A percentile compares a stretch with the other conserved stretches of the same genome.
Conservation (phyloP, 306 rosid genomes). For the Cicer arietinum region DNA sequence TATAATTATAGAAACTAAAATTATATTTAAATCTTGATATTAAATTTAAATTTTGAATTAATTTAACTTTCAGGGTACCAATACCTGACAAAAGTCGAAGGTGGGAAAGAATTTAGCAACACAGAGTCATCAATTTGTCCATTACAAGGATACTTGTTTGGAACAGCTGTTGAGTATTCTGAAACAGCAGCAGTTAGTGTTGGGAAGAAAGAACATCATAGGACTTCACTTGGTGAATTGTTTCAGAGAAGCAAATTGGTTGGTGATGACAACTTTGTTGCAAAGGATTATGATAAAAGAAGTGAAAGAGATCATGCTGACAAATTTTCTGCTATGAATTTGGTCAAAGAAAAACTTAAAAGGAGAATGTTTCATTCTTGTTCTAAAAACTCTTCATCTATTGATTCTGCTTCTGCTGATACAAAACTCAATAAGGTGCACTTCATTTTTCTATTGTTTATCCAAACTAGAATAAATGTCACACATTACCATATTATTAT, state of each 20-base stretch:
- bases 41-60: too few relatives aligned
- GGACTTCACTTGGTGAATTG: slow-evolving; percentile 88
- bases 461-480: neutral
- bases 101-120: too few relatives aligned
- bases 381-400: slow-evolving; percentile 55
- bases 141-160: slow-evolving; percentile 82
- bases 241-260: slow-evolving; percentile 76
- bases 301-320: neutral
- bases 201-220: slow-evolving; percentile 74
- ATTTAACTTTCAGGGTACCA: too few relatives aligned
- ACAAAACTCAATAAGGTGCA: slow-evolving; percentile 86
- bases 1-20: too few relatives aligned
- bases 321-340: slow-evolving; percentile 1
- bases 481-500: neutral
- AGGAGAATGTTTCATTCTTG: slow-evolving; percentile 71
- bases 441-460: slow-evolving; percentile 1
- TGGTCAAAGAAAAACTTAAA: slow-evolving; percentile 70
- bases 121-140: slow-evolving; percentile 59
- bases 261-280: slow-evolving; percentile 65
- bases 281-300: slow-evolving; percentile 2
- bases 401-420: slow-evolving; percentile 74
- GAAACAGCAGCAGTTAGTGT: slow-evolving; percentile 59
- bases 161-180: slow-evolving; percentile 73
- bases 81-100: too few relatives aligned
- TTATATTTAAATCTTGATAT: too few relatives aligned